Evolutionary conservation across 768 basidiomycete genomes (phyloP), one percentile per base, ranked within the genome.

Genomic region (Stropharia rugosoannulata): DNA sequence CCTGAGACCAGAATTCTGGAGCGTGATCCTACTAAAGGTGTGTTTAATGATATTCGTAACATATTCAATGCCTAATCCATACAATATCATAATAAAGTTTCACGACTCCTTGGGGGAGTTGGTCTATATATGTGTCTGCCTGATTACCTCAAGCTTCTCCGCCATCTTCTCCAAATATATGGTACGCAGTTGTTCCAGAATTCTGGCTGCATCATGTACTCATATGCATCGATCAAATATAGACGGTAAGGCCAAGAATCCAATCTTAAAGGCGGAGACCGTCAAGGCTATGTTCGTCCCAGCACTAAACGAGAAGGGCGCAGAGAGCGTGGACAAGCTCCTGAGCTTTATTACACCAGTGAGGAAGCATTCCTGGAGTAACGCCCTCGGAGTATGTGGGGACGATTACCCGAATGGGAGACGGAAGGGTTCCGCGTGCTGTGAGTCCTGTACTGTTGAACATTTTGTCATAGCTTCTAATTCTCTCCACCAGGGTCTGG

Each of bases 391-490:
- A 32, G 2, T 32, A 1, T 32, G 29, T 32, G 29, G 29, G 6
- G 29, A 32, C 9, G 29, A 32, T 10, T 32, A 32, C 5, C 29
- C 29, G 29, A 32, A 32, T 4, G 29, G 51, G 36, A 42, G n/a
- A 3, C 68, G 59, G 56, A 68, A 67, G 40, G 67, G 66, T 15
- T 64, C 70, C 1, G 72, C 56, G 5, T 64, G 63, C 29, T 73
- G 72, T 73, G 49, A 56, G 72, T 64, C 47, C 19, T 1, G 22
- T 6, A 8, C 44, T 40, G 16, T 11, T 16, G 13, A 36, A 18
- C 4, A 32, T 47, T 16, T 36, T 8, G 25, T 22, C 35, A 5
- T 38, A 39, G 27, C 6, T 5, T 51, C 13, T 54, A 19, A 6
- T 13, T 10, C 3, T 44, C 19, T 50, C 25, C 15, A 36, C 10